Base-by-base conservation (phyloP, 2,329 filamentous ascomycete genomes). In the Fusarium sp. region DNA sequence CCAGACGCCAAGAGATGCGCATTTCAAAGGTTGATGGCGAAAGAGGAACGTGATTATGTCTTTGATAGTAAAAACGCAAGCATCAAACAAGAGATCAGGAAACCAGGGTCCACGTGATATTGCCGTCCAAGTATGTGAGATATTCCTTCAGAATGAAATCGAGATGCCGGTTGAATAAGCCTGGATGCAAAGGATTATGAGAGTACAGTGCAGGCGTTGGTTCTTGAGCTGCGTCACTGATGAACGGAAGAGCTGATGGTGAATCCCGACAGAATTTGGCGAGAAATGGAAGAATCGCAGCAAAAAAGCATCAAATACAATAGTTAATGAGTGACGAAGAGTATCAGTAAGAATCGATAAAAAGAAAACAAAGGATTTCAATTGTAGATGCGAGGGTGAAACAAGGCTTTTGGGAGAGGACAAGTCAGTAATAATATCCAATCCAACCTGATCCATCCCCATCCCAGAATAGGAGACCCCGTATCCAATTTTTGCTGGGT, bases 1-100 rank as follows among this genome's bases (percentile, higher is more conserved):
- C 73, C 32, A 80, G 45, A 30, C 70, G 68, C 77, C 75, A 79
- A 48, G 74, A 75, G 60, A 80, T 63, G 43, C 67, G 75, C 79
- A 80, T 75, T 51, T 49, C 57, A 43, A 57, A 53, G 18, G 32
- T 24, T 48, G 58, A 27, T 52, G 12, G 18, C 18, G 29, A 61
- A 49, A 41, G 34, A 34, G 47, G 51, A 47, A 30, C 6, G 32
- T 45, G 40, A 41, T 66, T 66, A 62, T 62, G 45, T 32, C 29
- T 49, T 66, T 32, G 44, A 54, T 43, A 59, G 38, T 29, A 47
- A 52, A 34, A 59, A 44, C 40, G 45, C 40, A 47, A 57, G 16
- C 54, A 49, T 58, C 22, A 63, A 48, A 47, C 15, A 43, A 47
- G 29, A 45, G 13, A 55, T 30, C 6, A 38, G 12, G 16, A 25